phyloP scores from a whole-genome alignment of 1,284 basidiomycete genomes.

The Cystobasidium slooffiae region DNA sequence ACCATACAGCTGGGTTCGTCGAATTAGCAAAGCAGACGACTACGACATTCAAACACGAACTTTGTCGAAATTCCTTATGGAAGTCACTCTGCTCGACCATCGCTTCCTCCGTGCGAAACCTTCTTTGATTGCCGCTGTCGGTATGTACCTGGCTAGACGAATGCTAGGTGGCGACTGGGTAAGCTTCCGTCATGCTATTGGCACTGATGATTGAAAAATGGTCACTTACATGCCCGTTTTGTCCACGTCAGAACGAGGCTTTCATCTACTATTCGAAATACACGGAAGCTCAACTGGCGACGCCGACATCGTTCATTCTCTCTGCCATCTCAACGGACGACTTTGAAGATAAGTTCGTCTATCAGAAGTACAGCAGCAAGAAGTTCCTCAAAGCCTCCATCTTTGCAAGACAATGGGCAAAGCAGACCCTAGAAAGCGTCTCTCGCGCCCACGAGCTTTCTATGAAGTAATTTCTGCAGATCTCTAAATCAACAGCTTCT shows the following conservation, averaged over 20 bases:
- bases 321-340: constrained; percentile 80
- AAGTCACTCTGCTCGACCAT: constrained; percentile 91
- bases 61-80: constrained; percentile 95
- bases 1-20: constrained; percentile 98
- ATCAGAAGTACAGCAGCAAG: constrained; percentile 96
- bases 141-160: constrained; percentile 91
- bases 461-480: constrained; percentile 15
- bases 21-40: constrained; percentile 98
- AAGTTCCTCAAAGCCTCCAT: constrained; percentile 60
- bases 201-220: no score
- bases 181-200: no score
- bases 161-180: constrained; percentile 95
- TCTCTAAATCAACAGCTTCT: neutral
- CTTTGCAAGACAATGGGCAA: constrained; percentile 45
- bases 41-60: constrained; percentile 98
- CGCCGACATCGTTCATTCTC: constrained; percentile 80
- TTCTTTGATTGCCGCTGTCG: constrained; percentile 91
- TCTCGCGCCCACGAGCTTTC: constrained; percentile 40
- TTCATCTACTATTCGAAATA: constrained; percentile 94
- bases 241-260: no score
- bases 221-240: no score
- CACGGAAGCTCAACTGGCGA: constrained; percentile 84
- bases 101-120: constrained; percentile 93
- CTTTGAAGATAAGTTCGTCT: constrained; percentile 85
- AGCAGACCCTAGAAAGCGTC: constrained; percentile 35